Base-by-base conservation (phyloP, 176 grass and related monocot genomes). In the Carex cristatella region DNA sequence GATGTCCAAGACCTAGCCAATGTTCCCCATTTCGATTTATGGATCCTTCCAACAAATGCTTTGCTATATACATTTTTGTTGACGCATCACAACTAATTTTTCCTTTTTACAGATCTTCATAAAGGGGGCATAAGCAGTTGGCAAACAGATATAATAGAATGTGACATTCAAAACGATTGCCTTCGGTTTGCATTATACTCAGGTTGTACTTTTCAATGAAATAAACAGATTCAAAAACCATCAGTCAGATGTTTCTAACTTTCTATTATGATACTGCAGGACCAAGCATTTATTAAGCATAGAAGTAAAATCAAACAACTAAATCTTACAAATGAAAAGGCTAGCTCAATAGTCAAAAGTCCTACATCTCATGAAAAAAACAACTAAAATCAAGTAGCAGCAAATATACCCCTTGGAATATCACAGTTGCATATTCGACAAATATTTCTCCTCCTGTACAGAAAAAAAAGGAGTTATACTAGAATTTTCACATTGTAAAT, bases 371-470 rank as follows among this genome's bases (percentile, higher is more conserved):
- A 16, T 44, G 67, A 44, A 44, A 5, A 16, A 9, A 70, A 42
- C 0, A 16, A 73, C 69, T 73, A 73, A 46, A 73, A 10, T 49
- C 18, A 40, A 51, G 69, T 7, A 49, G 5, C 48, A 55, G 49
- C n/a, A 13, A 28, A 56, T 31, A 14, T 54, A 55, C 74, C 37
- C 10, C 11, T 28, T 78, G 51, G 10, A 78, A 33, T 78, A 78
- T 78, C 49, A 55, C 11, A 78, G 53, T 78, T 78, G 74, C 74
- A 78, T 33, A 33, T 78, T 78, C 51, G 74, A 78, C 74, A 18
- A 78, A 78, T 74, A 74, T 71, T 15, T 42, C 15, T 40, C 38
- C 13, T 33, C 27, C 74, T 78, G 74, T 57, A 35, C 12, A 30
- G 4, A 55, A 76, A 78, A 23, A 1, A 27, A 56, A 16, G 30